Evolutionary conservation across 2,329 filamentous ascomycete genomes (phyloP).

Genomic region (Huntiella moniliformis): DNA sequence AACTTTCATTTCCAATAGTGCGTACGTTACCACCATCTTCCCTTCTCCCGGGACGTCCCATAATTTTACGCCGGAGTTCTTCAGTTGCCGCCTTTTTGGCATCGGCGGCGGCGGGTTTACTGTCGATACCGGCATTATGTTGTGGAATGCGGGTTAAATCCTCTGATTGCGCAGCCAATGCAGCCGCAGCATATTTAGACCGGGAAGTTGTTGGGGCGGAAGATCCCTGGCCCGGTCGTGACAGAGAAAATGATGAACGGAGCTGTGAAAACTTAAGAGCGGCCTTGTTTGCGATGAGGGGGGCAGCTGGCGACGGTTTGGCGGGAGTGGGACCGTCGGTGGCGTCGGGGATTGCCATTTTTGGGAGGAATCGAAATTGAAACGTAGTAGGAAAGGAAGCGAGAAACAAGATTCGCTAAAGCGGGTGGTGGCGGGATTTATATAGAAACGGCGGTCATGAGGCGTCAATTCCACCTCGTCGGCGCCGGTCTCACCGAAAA

Average conservation of each 20-base stretch:
- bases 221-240: too few relatives aligned
- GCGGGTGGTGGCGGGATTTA: too few relatives aligned
- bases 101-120: neutral
- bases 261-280: constrained; percentile 6
- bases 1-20: constrained; percentile 5
- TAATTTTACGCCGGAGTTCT: constrained; percentile 9
- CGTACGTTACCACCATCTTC: neutral
- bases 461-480: too few relatives aligned
- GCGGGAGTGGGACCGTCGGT: constrained; percentile 72
- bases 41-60: constrained; percentile 6
- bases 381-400: neutral
- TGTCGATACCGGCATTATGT: constrained; percentile 10
- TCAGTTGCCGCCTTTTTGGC: constrained; percentile 6
- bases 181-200: constrained; percentile 6
- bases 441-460: too few relatives aligned
- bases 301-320: constrained; percentile 59
- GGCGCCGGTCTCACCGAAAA: too few relatives aligned
- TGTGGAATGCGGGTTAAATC: constrained; percentile 7
- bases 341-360: constrained; percentile 45
- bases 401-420: too few relatives aligned
- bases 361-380: neutral
- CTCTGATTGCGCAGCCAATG: constrained; percentile 5
- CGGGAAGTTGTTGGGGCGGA: neutral
- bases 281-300: constrained; percentile 28
- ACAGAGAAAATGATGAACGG: constrained; percentile 4